Percentiles rank a stretch among this genome's conserved stretches.
These are phyloP conservation scores for Fusarium ambrosium DNA, from an alignment of 2,329 filamentous ascomycete genomes.

Conservation along the genomic window DNA sequence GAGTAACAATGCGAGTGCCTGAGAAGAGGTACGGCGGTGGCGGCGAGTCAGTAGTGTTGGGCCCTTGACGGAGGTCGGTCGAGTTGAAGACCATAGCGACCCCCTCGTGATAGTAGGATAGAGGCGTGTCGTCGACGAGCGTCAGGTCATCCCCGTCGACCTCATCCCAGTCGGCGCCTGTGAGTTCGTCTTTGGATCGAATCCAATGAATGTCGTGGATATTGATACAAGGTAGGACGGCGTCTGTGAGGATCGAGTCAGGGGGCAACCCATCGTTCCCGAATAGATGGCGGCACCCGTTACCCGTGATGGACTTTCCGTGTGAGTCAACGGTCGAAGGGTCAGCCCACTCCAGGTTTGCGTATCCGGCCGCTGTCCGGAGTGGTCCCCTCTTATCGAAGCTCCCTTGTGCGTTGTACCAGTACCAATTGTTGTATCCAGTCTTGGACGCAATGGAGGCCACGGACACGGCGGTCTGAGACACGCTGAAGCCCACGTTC, in stretches of 20 bases:
- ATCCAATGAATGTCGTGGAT: conserved; percentile 5
- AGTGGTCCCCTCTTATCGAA: not conserved
- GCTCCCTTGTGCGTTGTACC: not conserved
- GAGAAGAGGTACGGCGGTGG: not conserved
- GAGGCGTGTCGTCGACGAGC: not conserved
- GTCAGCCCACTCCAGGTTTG: not conserved
- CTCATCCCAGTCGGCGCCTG: not conserved
- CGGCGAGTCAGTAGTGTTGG: not conserved
- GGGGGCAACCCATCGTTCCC: not conserved
- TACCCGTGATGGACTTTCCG: not conserved
- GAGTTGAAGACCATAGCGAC: not conserved
- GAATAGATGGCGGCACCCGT: not conserved
- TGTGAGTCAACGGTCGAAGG: not conserved
- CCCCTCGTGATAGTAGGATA: not conserved
- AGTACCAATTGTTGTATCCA: not conserved
- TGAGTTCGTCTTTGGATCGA: not conserved
- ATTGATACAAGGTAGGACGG: conserved; percentile 1
- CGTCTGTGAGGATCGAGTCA: not conserved
- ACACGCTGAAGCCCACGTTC: not conserved
- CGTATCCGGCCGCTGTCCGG: not conserved
- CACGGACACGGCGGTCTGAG: not conserved
- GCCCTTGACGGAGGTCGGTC: not conserved
- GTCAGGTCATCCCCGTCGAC: not conserved
- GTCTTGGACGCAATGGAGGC: not conserved
- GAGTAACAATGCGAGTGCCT: not conserved